Evolutionary conservation across 306 rosid genomes (phyloP), one percentile per base, ranked within the genome.

Genomic region (Sechiopsis laciniata): DNA sequence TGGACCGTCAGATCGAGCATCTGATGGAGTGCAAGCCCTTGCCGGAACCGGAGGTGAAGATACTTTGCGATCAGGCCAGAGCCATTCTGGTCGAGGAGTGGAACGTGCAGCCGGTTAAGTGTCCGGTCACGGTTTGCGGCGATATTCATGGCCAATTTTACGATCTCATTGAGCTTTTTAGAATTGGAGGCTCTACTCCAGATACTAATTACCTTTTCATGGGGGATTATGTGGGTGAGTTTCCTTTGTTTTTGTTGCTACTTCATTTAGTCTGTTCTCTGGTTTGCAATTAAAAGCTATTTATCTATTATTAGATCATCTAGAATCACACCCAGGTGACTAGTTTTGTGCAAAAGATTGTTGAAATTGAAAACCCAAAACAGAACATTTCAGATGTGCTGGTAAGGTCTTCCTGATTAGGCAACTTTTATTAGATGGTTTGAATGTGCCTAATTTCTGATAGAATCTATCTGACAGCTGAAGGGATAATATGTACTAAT

Each of bases 91-190:
- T 90, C 7, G 98, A 92, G 82, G 98, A 92, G 80, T 90, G 96
- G 96, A 92, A 92, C 87, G 98, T 92, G 13, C 98, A 92, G 78
- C 98, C 98, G 78, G 98, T 92, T 55, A 92, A 92, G 88, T 92
- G 98, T 45, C 98, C 98, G 6, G 98, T 92, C 60, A 92, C 98
- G 74, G 96, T 92, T 20, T 92, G 98, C 40, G 98, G 98, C 0
- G 98, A 92, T 74, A 93, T 93, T 69, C 98, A 93, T 16, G 98
- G 98, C 17, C 98, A 93, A 83, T 93, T 93, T 81, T 93, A 93
- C 80, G 98, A 93, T 84, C 98, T 93, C 80, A 84, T 93, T 79
- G 98, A 93, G 85, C 87, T 93, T n/a, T 93, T 93, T 57, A 90
- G 91, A 80, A 93, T 93, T 74, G 98, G 98, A 56, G 98, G 98